Conservation (phyloP, 2,329 filamentous ascomycete genomes). For the Alternaria tenuissima region DNA sequence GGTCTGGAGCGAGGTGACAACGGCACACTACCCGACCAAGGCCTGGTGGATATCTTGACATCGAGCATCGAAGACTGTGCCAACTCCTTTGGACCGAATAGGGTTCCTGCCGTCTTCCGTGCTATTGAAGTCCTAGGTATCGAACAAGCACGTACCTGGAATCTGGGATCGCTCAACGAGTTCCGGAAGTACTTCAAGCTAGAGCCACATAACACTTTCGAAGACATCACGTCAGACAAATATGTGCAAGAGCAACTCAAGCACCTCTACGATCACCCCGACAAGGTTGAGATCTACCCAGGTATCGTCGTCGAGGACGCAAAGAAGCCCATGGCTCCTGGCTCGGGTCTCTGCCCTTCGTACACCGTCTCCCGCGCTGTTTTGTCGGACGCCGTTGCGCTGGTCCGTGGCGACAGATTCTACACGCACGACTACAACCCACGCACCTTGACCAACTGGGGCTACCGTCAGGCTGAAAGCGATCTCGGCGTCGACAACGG, state of each 20-base stretch:
- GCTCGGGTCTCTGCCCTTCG: conserved; percentile 76
- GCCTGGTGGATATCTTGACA: conserved; percentile 74
- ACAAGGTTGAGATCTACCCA: conserved; percentile 82
- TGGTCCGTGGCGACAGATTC: conserved; percentile 79
- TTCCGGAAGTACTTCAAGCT: conserved; percentile 84
- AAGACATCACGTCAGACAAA: conserved; percentile 83
- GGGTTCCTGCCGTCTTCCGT: conserved; percentile 76
- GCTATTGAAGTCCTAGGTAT: conserved; percentile 84
- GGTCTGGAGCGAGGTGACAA: conserved; percentile 70
- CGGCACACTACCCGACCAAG: conserved; percentile 77
- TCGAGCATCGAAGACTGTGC: conserved; percentile 79
- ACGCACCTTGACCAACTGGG: conserved; percentile 82
- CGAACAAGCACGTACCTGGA: conserved; percentile 78
- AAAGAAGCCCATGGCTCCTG: conserved; percentile 72
- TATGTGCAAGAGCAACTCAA: conserved; percentile 70
- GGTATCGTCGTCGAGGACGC: conserved; percentile 79
- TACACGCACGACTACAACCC: conserved; percentile 79
- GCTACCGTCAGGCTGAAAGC: conserved; percentile 76
- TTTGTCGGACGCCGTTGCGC: conserved; percentile 78
- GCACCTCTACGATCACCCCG: conserved; percentile 73
- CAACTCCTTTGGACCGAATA: conserved; percentile 66
- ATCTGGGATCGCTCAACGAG: conserved; percentile 80
- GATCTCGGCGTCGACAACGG: conserved; percentile 80
- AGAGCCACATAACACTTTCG: conserved; percentile 77
- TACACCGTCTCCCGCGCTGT: conserved; percentile 81